A percentile compares a stretch with the other conserved stretches of the same genome.
Evolutionary conservation across 192 early-diverging fungal species (phyloP).

Genomic region (Jimgerdemannia flammicorona): DNA sequence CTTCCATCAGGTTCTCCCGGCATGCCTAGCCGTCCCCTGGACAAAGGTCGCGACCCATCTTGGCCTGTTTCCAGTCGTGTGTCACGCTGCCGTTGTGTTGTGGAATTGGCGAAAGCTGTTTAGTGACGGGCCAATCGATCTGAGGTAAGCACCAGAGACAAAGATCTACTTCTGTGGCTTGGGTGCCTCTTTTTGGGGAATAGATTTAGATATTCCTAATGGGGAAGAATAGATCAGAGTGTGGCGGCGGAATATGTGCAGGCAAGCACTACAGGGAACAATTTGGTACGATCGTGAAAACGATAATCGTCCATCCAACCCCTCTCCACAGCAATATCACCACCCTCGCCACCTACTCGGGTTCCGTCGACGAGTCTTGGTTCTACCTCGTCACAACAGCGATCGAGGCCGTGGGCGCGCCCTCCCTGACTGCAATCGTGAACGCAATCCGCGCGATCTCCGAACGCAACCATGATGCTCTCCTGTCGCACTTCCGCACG

Average conservation of each 20-base stretch:
- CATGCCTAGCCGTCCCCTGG: slow-evolving; percentile 82
- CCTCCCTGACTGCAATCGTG: slow-evolving; percentile 63
- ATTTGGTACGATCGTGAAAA: too few relatives aligned
- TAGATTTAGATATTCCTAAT: too few relatives aligned
- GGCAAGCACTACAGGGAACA: too few relatives aligned
- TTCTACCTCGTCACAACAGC: slow-evolving; percentile 92
- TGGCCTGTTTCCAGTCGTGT: slow-evolving; percentile 82
- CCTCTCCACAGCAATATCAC: slow-evolving; percentile 63
- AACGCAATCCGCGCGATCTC: slow-evolving; percentile 56
- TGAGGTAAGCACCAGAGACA: slow-evolving; percentile 45
- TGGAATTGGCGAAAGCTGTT: slow-evolving; percentile 95
- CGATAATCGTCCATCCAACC: not conserved
- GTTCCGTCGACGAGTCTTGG: slow-evolving; percentile 92
- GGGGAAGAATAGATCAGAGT: too few relatives aligned
- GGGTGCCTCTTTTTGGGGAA: not conserved
- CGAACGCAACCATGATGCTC: slow-evolving; percentile 42
- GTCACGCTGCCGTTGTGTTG: slow-evolving; percentile 81
- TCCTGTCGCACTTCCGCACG: slow-evolving; percentile 47
- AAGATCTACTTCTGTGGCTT: slow-evolving; percentile 2
- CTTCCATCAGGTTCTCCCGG: slow-evolving; percentile 59
- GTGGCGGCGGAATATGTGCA: too few relatives aligned
- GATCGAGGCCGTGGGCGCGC: slow-evolving; percentile 81
- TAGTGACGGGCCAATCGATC: slow-evolving; percentile 66
- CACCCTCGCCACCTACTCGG: slow-evolving; percentile 80
- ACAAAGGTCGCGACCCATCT: slow-evolving; percentile 65